Evolutionary conservation across 768 basidiomycete genomes (phyloP).

Genomic region (Lactarius trivialis): DNA sequence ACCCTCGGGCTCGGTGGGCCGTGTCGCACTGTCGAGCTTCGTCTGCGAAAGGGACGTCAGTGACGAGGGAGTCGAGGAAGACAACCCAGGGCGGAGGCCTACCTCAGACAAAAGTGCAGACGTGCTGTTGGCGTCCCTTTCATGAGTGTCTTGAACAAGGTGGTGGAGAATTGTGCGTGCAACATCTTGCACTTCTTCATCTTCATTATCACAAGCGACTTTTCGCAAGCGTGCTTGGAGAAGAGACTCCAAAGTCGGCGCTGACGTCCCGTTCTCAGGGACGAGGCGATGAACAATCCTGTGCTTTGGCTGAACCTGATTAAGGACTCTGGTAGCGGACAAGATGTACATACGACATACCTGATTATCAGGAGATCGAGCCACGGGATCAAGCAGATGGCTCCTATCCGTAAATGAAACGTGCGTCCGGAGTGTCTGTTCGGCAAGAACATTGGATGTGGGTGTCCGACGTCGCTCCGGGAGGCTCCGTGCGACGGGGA

Average conservation of each 20-base stretch:
- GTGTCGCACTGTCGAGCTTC: neutral
- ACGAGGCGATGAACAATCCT: neutral
- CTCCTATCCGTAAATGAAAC: neutral
- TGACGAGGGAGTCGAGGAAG: too few species aligned
- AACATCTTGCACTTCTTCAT: slow-evolving; percentile 12
- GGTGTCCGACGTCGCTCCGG: neutral
- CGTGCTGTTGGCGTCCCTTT: neutral
- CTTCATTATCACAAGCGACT: neutral
- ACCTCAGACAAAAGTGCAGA: neutral
- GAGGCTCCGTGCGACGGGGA: neutral
- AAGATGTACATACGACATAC: neutral
- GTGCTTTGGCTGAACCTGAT: neutral
- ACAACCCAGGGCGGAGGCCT: neutral
- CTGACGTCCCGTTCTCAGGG: neutral
- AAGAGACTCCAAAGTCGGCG: neutral
- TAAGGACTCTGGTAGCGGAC: too few species aligned
- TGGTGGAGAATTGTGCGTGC: slow-evolving; percentile 1
- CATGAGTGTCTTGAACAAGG: neutral
- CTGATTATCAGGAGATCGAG: too few species aligned
- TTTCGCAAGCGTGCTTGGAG: slow-evolving; percentile 1
- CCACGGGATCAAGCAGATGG: too few species aligned
- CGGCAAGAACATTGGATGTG: neutral
- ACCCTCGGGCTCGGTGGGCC: slow-evolving; percentile 1
- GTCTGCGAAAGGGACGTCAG: neutral
- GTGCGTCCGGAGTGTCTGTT: too few species aligned